A percentile compares a stretch with the other conserved stretches of the same genome.
Evolutionary conservation across 2,329 filamentous ascomycete genomes (phyloP).

Genomic region (Phialophora expanda): DNA sequence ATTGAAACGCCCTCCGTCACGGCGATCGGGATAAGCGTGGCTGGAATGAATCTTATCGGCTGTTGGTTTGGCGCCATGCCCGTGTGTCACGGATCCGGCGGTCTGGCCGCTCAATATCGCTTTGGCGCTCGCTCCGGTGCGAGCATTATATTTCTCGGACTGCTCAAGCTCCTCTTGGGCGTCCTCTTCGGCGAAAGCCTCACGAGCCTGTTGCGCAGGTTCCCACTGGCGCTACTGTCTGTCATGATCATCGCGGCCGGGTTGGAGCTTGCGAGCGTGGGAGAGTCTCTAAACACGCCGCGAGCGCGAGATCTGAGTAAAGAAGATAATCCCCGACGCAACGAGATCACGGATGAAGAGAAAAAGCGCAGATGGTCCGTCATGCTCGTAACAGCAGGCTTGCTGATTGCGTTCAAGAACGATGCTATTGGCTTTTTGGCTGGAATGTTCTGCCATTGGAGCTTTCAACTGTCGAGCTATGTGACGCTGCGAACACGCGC

Average conservation of each 20-base stretch:
- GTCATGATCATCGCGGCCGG: constrained; percentile 91
- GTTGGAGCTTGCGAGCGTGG: constrained; percentile 83
- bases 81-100: constrained; percentile 89
- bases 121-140: constrained; percentile 90
- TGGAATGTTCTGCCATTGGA: constrained; percentile 78
- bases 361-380: constrained; percentile 79
- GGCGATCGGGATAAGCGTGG: constrained; percentile 78
- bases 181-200: constrained; percentile 75
- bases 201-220: constrained; percentile 70
- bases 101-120: constrained; percentile 85
- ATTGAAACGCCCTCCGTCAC: constrained; percentile 73
- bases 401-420: constrained; percentile 84
- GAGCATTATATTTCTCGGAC: constrained; percentile 78
- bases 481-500: constrained; percentile 4
- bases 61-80: constrained; percentile 97
- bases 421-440: constrained; percentile 85
- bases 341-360: constrained; percentile 53
- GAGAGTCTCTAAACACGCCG: constrained; percentile 79
- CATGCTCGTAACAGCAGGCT: constrained; percentile 85
- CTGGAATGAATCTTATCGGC: constrained; percentile 79
- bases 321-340: constrained; percentile 30
- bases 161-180: constrained; percentile 75
- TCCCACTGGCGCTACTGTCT: constrained; percentile 78
- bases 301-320: constrained; percentile 64
- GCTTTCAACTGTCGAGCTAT: constrained; percentile 57